Conservation (phyloP, 495 filamentous ascomycete species). For the Podospora didyma region DNA sequence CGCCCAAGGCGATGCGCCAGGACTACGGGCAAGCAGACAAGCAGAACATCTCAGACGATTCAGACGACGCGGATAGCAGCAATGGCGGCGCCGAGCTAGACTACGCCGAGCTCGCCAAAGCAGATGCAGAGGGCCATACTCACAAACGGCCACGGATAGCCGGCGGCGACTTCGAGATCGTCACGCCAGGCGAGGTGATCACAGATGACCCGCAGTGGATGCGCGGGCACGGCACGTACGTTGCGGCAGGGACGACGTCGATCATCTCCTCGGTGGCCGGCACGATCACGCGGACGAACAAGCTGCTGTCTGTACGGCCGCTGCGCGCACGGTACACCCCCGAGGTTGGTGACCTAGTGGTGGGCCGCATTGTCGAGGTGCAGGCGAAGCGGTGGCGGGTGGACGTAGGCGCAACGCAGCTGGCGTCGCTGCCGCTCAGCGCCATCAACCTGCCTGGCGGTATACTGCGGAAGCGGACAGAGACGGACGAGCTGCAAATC, state of each 20-base stretch:
- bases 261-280: conserved; percentile 88
- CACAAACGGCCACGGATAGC: conserved; percentile 8
- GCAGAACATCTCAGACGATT: conserved; percentile 23
- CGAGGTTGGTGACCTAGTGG: conserved; percentile 91
- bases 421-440: conserved; percentile 75
- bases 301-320: conserved; percentile 84
- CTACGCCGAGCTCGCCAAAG: conserved; percentile 45
- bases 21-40: conserved; percentile 15
- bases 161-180: conserved; percentile 40
- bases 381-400: conserved; percentile 89
- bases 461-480: conserved; percentile 83
- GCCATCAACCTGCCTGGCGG: conserved; percentile 94
- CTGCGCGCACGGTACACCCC: conserved; percentile 91
- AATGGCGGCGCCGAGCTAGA: conserved; percentile 31
- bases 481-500: conserved; percentile 93
- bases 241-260: conserved; percentile 51
- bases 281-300: conserved; percentile 86
- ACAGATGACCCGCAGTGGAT: conserved; percentile 96
- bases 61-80: conserved; percentile 40
- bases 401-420: conserved; percentile 78
- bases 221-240: conserved; percentile 85
- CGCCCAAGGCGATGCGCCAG: conserved; percentile 48
- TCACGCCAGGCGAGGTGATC: conserved; percentile 87
- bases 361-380: conserved; percentile 90
- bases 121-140: conserved; percentile 3